Evolutionary conservation across 2,329 filamentous ascomycete species (phyloP), one percentile per base, ranked within the genome.

Genomic region (Xylariaceae sp.): DNA sequence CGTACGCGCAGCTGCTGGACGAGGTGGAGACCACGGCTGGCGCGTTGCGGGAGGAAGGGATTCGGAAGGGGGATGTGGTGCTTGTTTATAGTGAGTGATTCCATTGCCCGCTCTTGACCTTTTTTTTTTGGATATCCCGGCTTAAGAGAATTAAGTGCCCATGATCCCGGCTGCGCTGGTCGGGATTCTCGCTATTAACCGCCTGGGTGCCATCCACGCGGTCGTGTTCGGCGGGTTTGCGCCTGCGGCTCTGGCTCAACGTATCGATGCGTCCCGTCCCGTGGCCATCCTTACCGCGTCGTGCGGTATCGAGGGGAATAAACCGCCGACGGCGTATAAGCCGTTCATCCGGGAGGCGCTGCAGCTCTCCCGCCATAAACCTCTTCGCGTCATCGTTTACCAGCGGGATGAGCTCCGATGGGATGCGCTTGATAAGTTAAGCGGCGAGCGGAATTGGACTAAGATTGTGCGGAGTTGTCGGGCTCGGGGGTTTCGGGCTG

Each of bases 171-270:
- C 89, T 0, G 88, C 91, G 1, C 70, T 96, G n/a, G 84, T 95
- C 57, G 92, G 88, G 9, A 90, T 94, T 60, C 81, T 96, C 3
- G 91, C 92, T 21, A 82, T 88, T 55, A 84, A 84, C 56, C 83
- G 91, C 9, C 77, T 96, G 0, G 92, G 92, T 10, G 92, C 91
- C 15, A 84, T 96, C 49, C 92, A 97, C 68, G 85, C 89, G 3
- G 89, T 95, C 4, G 92, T 97, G 3, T 96, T 96, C 70, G 92
- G 92, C 40, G 92, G 92, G 0, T 97, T 97, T 68, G 90, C 89
- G 0, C 78, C 91, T 0, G 76, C 79, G 9, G 88, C 91, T 3
- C 77, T 96, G 42, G 89, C 91, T 1, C 92, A 96, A 72, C 81
- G 92, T 22, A 95, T 97, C 61, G 90, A 95, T 47, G 87, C 88